Base-by-base conservation (phyloP, 768 basidiomycete species). In the Botryobasidium botryosum region DNA sequence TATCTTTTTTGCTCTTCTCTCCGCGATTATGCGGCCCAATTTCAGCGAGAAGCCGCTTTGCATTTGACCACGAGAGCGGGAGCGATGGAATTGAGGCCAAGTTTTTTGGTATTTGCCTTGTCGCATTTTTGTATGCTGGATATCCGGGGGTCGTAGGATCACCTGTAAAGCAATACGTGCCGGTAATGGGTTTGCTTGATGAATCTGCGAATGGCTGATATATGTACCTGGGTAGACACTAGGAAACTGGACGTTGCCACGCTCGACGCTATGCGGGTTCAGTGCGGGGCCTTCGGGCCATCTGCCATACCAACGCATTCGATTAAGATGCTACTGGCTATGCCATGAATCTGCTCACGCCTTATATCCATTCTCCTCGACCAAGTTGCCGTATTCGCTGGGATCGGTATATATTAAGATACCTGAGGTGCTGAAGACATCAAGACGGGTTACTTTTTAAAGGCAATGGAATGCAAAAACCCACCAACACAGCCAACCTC, bases 31-130 rank as follows among this genome's bases (percentile, higher is more conserved):
- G 8, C 20, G 46, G 40, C 20, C 64, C 56, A 21, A 75, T 57
- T 46, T 71, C 65, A 36, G 65, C 65, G 6, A 88, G 62, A 6
- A 90, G 62, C 15, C 69, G 67, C 49, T 77, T 60, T 1, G 86
- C 90, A 55, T 90, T 92, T 37, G 67, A 62, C 78, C 84, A 91
- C 0, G 81, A 85, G 51, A 94, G 74, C 1, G 92, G 92, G n/a
- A 96, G 60, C 54, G 84, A 87, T 1, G 85, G 84, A 49, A 88
- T 87, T 15, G 56, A 59, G 2, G 84, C 82, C 29, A 79, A 70
- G 52, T 78, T 83, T 35, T 59, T 62, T 20, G 65, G 72, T 45
- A 49, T 69, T 10, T 60, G 63, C 38, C 82, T 70, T 10, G 79
- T 77, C 31, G 75, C 74, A 55, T 88, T 76, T 56, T 76, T 70